These are phyloP conservation scores for Panaeolus papilionaceus DNA, from an alignment of 768 basidiomycete genomes.

Conservation along the genomic window DNA sequence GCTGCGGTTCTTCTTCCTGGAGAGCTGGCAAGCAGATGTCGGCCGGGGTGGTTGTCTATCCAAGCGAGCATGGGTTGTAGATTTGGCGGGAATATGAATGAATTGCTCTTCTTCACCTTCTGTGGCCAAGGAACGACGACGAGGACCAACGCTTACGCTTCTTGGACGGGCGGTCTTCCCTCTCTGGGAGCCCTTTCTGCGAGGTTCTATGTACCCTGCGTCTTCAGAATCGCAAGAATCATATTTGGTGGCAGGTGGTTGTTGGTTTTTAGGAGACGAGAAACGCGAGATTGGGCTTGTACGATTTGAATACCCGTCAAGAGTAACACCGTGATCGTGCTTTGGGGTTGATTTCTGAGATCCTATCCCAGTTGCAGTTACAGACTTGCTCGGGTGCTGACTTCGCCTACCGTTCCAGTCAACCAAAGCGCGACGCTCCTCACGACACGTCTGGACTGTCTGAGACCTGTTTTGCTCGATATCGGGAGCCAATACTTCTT, in stretches of 20 bases:
- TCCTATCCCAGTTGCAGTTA: not conserved
- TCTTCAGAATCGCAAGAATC: not conserved
- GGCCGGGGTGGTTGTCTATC: slow-evolving; percentile 18
- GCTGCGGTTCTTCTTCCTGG: not conserved
- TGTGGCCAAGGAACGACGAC: not conserved
- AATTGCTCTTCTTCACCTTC: not conserved
- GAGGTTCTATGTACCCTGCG: not conserved
- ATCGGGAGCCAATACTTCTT: not conserved
- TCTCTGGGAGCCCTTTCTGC: not conserved
- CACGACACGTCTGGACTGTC: not conserved
- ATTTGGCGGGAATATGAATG: not conserved
- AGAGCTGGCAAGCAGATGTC: slow-evolving; percentile 23
- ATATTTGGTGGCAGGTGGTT: not conserved
- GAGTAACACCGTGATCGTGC: not conserved
- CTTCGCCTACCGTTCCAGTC: not conserved
- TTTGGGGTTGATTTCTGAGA: not conserved
- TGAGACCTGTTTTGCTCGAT: not conserved
- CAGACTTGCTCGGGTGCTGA: not conserved
- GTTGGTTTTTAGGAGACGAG: not conserved
- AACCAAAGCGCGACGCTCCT: not conserved
- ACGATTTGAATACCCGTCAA: not conserved
- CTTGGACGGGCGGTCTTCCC: not conserved
- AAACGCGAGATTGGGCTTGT: not conserved
- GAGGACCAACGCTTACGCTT: not conserved
- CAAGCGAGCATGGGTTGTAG: not conserved